Base-by-base conservation (phyloP, 495 filamentous ascomycete species). In the Lindgomyces ingoldianus region DNA sequence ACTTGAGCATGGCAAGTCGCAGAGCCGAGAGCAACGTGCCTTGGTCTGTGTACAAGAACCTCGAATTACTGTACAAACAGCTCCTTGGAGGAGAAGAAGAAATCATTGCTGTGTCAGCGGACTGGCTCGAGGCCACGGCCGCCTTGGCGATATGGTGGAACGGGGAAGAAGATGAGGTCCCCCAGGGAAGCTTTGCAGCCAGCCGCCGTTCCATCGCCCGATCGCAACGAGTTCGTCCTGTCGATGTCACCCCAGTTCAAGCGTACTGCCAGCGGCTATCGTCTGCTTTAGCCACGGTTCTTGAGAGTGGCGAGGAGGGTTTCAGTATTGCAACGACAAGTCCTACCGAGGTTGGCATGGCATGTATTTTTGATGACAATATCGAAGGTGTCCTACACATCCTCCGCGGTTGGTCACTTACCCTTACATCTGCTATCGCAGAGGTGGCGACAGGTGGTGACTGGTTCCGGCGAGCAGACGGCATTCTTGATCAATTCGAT, bases 71-170 rank as follows among this genome's bases (percentile, higher is more conserved):
- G 11, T 96, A 96, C 70, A 85, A 84, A 16, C 84, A 91, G 36
- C 75, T 94, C 8, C 83, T 91, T 1, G 92, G 93, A 21, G 81
- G 86, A 47, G 75, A 82, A 11, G 77, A 81, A 10, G 85, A 90
- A 12, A 90, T 96, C 63, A 78, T 92, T 36, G 81, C 82, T 30
- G 77, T 81, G 48, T 80, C 91, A 10, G 82, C 89, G 67, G 91
- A 94, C 73, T 97, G 91, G 92, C 81, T 91, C 47, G 93, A 97
- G 75, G 91, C 91, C 0, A 87, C 88, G 1, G 75, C 95, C 50
- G 87, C 85, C 3, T 75, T 96, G 47, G 88, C 91, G 10, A 85
- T 87, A 0, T 96, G 92, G 92, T 95, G 91, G 91, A 86, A 91
- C 73, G 89, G 92, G 36, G 83, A 89, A 16, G 85, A 87, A 54